Evolutionary conservation across 257 asterid genomes (phyloP).

Genomic region (Plectranthus barbatus): DNA sequence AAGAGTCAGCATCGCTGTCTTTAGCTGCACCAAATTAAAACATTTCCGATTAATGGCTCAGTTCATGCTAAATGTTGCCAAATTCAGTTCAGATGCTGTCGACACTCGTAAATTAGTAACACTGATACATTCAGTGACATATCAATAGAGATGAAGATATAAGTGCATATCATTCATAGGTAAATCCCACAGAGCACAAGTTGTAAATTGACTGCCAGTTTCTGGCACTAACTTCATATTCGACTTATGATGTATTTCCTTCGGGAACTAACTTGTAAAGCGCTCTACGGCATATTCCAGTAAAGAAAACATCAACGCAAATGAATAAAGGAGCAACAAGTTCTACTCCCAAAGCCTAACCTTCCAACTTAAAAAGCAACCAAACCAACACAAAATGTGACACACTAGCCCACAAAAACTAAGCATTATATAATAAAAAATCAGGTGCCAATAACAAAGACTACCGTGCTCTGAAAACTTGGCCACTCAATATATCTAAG

Average conservation of each 20-base stretch:
- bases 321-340: not conserved
- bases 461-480: constrained; percentile 53
- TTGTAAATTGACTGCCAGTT: not conserved
- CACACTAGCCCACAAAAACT: not conserved
- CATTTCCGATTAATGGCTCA: no score
- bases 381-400: not conserved
- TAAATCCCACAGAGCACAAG: no score
- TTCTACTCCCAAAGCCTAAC: not conserved
- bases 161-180: no score
- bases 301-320: not conserved
- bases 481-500: constrained; percentile 59
- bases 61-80: not conserved
- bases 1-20: constrained; percentile 83
- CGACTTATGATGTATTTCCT: not conserved
- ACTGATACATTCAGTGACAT: not conserved
- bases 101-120: not conserved
- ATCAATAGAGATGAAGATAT: no score
- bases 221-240: no score
- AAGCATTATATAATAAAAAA: not conserved
- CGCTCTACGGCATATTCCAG: not conserved
- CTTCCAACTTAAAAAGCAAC: not conserved
- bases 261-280: not conserved
- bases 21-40: constrained; percentile 48
- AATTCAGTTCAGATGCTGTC: no score
- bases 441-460: not conserved